Evolutionary conservation across 177 flowering plant genomes (phyloP).

Genomic region (Tripterygium wilfordii): DNA sequence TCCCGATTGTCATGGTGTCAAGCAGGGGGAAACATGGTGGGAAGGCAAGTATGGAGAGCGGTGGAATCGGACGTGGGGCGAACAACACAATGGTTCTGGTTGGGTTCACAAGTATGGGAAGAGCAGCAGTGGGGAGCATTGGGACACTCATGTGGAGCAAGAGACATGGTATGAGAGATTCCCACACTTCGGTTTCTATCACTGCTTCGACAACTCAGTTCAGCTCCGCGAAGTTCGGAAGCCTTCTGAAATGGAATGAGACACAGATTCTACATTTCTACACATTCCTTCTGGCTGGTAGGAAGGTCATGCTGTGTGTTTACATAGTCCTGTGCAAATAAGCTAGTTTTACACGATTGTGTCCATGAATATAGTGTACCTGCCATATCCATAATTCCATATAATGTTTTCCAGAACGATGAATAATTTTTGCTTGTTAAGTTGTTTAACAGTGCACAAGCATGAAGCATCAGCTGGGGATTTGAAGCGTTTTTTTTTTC

Average conservation of each 20-base stretch:
- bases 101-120: constrained; percentile 97
- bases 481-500: too few relatives aligned
- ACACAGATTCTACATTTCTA: not conserved
- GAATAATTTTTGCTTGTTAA: too few relatives aligned
- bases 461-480: too few relatives aligned
- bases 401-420: too few relatives aligned
- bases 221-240: constrained; percentile 68
- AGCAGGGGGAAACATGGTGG: constrained; percentile 99
- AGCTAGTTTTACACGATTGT: too few relatives aligned
- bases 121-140: constrained; percentile 96
- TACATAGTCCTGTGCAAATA: too few relatives aligned
- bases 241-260: constrained; percentile 47
- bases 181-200: constrained; percentile 89
- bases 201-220: constrained; percentile 76
- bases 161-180: constrained; percentile 92
- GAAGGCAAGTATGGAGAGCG: constrained; percentile 78
- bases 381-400: too few relatives aligned
- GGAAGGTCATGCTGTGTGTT: too few relatives aligned
- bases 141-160: constrained; percentile 83
- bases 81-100: constrained; percentile 88
- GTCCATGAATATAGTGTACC: too few relatives aligned
- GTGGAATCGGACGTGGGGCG: constrained; percentile 99
- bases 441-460: too few relatives aligned
- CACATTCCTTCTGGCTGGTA: too few relatives aligned
- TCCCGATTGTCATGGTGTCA: constrained; percentile 59